These are phyloP conservation scores for Cerioporus squamosus DNA, from an alignment of 1,284 basidiomycete genomes.

Conservation along the genomic window DNA sequence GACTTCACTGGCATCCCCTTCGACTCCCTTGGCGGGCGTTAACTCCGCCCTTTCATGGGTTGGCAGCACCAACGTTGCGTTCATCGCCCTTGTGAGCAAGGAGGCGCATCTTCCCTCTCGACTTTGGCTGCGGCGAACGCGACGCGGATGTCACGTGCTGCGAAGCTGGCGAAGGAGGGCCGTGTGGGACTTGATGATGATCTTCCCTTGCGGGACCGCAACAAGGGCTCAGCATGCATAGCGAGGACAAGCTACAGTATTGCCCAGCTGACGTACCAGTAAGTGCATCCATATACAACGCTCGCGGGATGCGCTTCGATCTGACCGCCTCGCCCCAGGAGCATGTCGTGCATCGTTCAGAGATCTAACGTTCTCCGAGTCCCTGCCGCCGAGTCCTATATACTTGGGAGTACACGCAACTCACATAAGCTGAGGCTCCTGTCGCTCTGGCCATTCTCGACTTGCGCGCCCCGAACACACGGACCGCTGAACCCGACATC, in stretches of 20 bases:
- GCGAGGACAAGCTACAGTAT: not conserved
- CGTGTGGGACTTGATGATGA: too few relatives aligned
- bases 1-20: too few relatives aligned
- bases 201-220: too few relatives aligned
- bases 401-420: not conserved
- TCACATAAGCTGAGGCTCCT: conserved; percentile 4
- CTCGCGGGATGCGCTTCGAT: not conserved
- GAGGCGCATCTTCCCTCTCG: too few relatives aligned
- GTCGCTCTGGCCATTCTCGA: not conserved
- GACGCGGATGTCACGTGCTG: conserved; percentile 3
- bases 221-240: not conserved
- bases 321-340: not conserved
- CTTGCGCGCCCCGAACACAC: not conserved
- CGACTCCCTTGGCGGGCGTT: too few relatives aligned
- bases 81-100: too few relatives aligned
- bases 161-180: not conserved
- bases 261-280: not conserved
- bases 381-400: not conserved
- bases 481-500: not conserved
- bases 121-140: not conserved
- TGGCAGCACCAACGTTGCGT: too few relatives aligned
- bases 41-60: too few relatives aligned
- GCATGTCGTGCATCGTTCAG: not conserved
- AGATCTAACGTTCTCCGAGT: not conserved
- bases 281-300: not conserved